These are phyloP conservation scores for Nitzschia putrida DNA, from an alignment of 108 stramenopile genomes.

Conservation along the genomic window DNA sequence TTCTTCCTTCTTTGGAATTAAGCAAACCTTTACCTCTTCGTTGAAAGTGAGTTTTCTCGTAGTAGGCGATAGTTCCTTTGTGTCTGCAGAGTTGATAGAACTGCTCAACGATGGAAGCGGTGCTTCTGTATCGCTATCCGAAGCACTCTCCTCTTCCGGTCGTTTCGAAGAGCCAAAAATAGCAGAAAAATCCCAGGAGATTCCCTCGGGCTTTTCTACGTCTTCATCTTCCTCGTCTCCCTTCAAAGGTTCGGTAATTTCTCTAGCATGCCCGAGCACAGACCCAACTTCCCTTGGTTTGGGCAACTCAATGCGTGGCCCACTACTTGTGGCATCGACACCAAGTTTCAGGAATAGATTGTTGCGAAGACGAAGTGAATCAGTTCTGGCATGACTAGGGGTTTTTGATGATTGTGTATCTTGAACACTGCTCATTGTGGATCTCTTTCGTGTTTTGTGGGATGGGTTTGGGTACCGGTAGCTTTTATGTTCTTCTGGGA, in stretches of 20 bases:
- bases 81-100: not conserved
- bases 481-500: too few relatives aligned
- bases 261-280: constrained; percentile 6
- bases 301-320: not conserved
- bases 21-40: constrained; percentile 22
- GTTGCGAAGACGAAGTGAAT: constrained; percentile 15
- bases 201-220: not conserved
- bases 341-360: constrained; percentile 25
- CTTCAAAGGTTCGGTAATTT: constrained; percentile 20
- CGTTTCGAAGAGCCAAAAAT: not conserved
- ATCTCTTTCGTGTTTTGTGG: too few relatives aligned
- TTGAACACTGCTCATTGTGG: too few relatives aligned
- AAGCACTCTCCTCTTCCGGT: not conserved
- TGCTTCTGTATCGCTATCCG: not conserved
- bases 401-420: too few relatives aligned
- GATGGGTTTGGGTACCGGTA: too few relatives aligned
- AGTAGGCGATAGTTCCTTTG: not conserved
- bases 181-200: constrained; percentile 8
- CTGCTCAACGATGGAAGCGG: not conserved
- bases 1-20: constrained; percentile 27
- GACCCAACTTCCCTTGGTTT: constrained; percentile 3
- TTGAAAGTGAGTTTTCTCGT: constrained; percentile 20
- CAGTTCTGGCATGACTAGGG: too few relatives aligned
- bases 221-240: not conserved
- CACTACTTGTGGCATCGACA: not conserved